Evolutionary conservation across 768 basidiomycete genomes (phyloP).

Genomic region (Kwoniella dejecticola): DNA sequence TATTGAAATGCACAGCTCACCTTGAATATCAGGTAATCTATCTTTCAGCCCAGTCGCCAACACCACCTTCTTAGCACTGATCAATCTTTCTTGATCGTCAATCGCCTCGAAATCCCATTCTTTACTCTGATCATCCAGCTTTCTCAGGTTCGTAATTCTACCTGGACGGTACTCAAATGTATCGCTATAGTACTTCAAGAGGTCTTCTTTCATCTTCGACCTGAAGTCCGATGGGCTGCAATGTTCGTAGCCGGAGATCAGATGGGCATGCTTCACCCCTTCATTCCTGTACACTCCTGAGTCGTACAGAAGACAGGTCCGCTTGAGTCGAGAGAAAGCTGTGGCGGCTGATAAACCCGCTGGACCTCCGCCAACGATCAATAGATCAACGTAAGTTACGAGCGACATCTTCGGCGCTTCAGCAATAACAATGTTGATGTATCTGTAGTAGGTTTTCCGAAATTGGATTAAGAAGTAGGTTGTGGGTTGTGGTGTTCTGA

Average conservation of each 20-base stretch:
- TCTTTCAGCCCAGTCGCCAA: slow-evolving; percentile 42
- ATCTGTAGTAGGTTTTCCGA: no score
- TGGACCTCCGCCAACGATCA: slow-evolving; percentile 46
- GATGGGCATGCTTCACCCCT: slow-evolving; percentile 24
- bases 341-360: slow-evolving; percentile 47
- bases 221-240: slow-evolving; percentile 19
- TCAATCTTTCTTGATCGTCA: slow-evolving; percentile 23
- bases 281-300: slow-evolving; percentile 39
- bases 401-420: neutral
- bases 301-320: slow-evolving; percentile 39
- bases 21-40: slow-evolving; percentile 29
- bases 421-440: neutral
- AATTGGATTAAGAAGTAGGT: no score
- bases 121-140: slow-evolving; percentile 1
- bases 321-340: slow-evolving; percentile 31
- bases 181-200: slow-evolving; percentile 15
- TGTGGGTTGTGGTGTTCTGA: no score
- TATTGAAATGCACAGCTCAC: slow-evolving; percentile 11
- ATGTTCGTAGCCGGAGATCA: slow-evolving; percentile 27
- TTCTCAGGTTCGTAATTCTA: slow-evolving; percentile 13
- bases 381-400: slow-evolving; percentile 21
- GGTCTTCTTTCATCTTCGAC: slow-evolving; percentile 11
- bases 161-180: slow-evolving; percentile 12
- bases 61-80: slow-evolving; percentile 29
- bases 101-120: slow-evolving; percentile 27